Evolutionary conservation across 1,284 basidiomycete species (phyloP), one percentile per base, ranked within the genome.

Genomic region (Schizophyllum commune): DNA sequence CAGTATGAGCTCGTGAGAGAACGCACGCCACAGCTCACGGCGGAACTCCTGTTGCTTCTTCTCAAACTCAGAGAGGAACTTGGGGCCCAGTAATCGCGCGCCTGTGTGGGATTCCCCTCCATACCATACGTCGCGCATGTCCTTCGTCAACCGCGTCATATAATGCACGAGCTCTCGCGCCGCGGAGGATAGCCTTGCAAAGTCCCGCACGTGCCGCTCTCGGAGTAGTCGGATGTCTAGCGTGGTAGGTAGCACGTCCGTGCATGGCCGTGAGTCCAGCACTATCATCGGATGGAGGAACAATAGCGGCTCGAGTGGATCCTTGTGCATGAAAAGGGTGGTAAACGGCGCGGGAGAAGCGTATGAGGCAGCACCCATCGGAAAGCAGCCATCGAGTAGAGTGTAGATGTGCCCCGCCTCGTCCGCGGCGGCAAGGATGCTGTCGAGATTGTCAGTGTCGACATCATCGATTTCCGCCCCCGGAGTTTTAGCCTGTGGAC

Each of bases 301-400:
- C 63, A 88, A 77, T 20, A 77, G 65, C 32, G 82, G 77, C 15
- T 69, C 68, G 59, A 71, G 70, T 51, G 77, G 76, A 63, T 81
- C 73, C 68, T 85, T 86, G 71, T 78, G 76, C 51, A 88, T 66
- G 4, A 80, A 80, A n/a, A 69, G 64, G 52, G 80, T 74, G 13
- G 34, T 39, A 13, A 7, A 39, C 52, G 73, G 68, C 27, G 73
- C 71, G 39, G 72, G 70, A 58, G 65, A 65, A 52, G 75, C 78
- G 51, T 83, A 64, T 52, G 66, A 69, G 53, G 89, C 71, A 39
- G 80, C 76, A 47, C 94, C 93, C 34, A 96, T 78, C 55, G 88
- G 83, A 73, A 90, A 93, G 62, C 83, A 83, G 22, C 93, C 93
- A 68, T 95, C 92, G 57, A 94, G 75, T 71, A 85, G 92, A 65